phyloP scores from a whole-genome alignment of 2,329 filamentous ascomycete species.

The Ascochyta rabiei region DNA sequence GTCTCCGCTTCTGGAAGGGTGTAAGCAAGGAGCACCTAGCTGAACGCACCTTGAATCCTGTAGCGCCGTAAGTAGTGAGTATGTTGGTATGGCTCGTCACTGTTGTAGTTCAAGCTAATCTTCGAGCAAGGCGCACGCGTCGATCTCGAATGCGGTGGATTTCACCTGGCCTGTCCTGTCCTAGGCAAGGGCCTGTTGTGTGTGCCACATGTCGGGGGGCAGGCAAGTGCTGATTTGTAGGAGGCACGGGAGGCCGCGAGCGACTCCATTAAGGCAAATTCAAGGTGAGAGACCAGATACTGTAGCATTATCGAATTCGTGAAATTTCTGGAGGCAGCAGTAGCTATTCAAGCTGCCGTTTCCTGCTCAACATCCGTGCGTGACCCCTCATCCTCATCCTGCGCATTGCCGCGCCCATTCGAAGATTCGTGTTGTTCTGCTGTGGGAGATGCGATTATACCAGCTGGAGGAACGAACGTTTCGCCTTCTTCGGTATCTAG shows the following conservation, averaged over 20 bases:
- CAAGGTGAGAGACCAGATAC: neutral
- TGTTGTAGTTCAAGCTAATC: neutral
- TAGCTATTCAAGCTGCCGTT: slow-evolving; percentile 7
- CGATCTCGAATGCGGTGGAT: neutral
- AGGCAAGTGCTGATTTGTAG: neutral
- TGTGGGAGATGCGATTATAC: slow-evolving; percentile 43
- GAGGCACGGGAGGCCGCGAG: neutral
- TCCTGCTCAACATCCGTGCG: slow-evolving; percentile 8
- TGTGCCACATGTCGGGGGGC: neutral
- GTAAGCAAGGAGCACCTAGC: neutral
- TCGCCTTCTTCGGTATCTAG: slow-evolving; percentile 85
- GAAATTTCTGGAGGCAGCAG: neutral
- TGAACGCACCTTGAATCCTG: neutral
- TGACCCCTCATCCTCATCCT: slow-evolving; percentile 11
- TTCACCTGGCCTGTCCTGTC: neutral
- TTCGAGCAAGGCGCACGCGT: neutral
- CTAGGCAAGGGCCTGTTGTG: neutral
- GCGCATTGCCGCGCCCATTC: slow-evolving; percentile 18
- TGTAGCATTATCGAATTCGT: slow-evolving; percentile 3
- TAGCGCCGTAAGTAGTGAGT: neutral
- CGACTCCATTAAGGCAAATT: neutral
- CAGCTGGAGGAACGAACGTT: slow-evolving; percentile 50
- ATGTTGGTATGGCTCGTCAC: neutral
- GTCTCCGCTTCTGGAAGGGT: too few species aligned
- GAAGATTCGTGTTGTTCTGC: slow-evolving; percentile 16